phyloP scores from a whole-genome alignment of 805 yeast genomes.

The Ogataea populi-albae region DNA sequence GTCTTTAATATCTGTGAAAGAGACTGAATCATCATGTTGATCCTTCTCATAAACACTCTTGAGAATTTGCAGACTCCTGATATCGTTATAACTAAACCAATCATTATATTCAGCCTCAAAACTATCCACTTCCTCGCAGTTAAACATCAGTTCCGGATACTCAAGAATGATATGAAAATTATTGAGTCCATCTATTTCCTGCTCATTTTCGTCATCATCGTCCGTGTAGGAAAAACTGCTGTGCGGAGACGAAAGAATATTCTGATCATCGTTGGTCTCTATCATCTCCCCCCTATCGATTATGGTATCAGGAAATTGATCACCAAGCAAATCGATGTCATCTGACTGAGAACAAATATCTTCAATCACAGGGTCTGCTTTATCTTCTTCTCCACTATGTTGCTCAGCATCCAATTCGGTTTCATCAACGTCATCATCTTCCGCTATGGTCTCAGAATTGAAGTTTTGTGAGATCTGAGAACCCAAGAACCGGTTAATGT shows the following conservation, averaged over 20 bases:
- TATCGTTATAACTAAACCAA: conserved; percentile 36
- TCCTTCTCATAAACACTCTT: conserved; percentile 8
- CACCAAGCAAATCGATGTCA: conserved; percentile 18
- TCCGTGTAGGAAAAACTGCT: conserved; percentile 28
- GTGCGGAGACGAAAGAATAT: conserved; percentile 29
- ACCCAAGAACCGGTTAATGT: background rate
- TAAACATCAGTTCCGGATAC: conserved; percentile 44
- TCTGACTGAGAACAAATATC: conserved; percentile 13
- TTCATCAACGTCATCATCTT: background rate
- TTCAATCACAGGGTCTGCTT: no score
- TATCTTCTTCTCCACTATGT: background rate
- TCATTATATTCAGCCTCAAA: conserved; percentile 40
- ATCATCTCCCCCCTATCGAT: conserved; percentile 32
- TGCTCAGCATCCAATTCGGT: background rate
- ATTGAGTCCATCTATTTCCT: conserved; percentile 32
- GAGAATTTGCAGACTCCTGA: conserved; percentile 23
- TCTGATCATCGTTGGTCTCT: conserved; percentile 31
- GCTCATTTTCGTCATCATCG: conserved; percentile 24
- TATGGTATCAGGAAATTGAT: conserved; percentile 28
- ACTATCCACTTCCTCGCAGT: conserved; percentile 35
- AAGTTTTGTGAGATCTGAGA: background rate
- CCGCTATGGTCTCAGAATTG: background rate
- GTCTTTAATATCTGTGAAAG: no score
- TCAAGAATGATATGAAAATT: conserved; percentile 34
- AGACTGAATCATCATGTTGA: background rate